Evolutionary conservation across 2,329 filamentous ascomycete genomes (phyloP), one percentile per base, ranked within the genome.

Genomic region (Phaeophleospora eucalypticola): DNA sequence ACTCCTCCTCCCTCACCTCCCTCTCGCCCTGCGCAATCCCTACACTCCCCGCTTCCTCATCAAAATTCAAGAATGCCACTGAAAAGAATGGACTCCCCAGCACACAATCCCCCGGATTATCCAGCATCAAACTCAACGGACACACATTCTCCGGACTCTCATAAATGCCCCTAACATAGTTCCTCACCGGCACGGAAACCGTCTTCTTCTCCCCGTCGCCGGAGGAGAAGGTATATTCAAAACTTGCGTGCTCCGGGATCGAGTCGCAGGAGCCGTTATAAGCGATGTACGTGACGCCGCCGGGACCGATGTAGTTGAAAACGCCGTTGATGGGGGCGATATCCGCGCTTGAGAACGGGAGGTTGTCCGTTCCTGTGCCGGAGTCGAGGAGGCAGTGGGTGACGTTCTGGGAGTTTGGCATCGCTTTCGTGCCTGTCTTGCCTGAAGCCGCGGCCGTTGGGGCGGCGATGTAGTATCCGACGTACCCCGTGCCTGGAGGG

Each of bases 21-120:
- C n/a, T n/a, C n/a, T n/a, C 66, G 8, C 65, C 65, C 49, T 68
- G 61, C 3, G 65, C 67, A 24, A 68, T 49, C 1, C 61, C 62
- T 37, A 68, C 53, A 43, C 63, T 56, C 18, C 48, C 51, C 10
- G 54, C 46, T 41, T 57, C 59, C 39, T 69, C 67, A 43, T 67
- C 61, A 34, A 64, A 59, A 6, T 64, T 64, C 17, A 66, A 59
- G 54, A 66, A 66, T 3, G 58, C 58, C 1, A 53, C 59, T 0
- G 59, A 61, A 16, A 56, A 53, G 49, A 69, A 69, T 0, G 67
- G 61, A 6, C 63, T 59, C 12, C 58, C 63, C 6, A 68, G 58
- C 1, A 55, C 51, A 43, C 66, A 69, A 1, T 52, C 54, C 3
- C 55, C 51, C 15, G 49, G 36, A 20, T 60, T 53, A 38, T 49